phyloP scores from a whole-genome alignment of 345 rosid species.

The Viola odorata region DNA sequence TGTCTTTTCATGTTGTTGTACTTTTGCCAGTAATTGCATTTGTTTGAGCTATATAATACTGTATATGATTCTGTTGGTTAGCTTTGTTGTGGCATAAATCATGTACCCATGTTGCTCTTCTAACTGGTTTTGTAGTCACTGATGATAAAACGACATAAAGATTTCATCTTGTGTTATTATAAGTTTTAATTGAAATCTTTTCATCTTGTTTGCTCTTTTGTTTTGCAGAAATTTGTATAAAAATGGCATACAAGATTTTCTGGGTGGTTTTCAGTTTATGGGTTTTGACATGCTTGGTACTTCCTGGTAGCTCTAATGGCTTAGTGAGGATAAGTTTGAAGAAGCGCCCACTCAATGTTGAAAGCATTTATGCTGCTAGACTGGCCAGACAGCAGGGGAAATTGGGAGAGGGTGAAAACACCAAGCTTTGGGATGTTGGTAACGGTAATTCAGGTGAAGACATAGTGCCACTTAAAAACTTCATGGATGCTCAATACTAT shows the following conservation, averaged over 20 bases:
- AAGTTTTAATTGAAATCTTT: neutral
- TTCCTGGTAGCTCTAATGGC: conserved; percentile 44
- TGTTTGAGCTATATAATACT: too few relatives aligned
- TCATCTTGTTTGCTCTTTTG: neutral
- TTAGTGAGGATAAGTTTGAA: conserved; percentile 51
- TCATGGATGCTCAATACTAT: conserved; percentile 62
- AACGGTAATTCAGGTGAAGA: conserved; percentile 25
- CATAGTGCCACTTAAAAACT: conserved; percentile 58
- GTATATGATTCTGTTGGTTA: too few relatives aligned
- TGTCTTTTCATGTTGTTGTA: too few relatives aligned
- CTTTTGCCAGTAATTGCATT: too few relatives aligned
- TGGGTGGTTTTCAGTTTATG: conserved; percentile 32
- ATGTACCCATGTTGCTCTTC: too few relatives aligned
- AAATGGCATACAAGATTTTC: conserved; percentile 32
- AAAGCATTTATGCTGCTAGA: conserved; percentile 37
- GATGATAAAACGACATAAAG: too few relatives aligned
- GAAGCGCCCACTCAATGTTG: conserved; percentile 50
- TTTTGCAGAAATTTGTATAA: conserved; percentile 19
- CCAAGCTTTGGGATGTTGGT: conserved; percentile 7
- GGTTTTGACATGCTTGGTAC: conserved; percentile 35
- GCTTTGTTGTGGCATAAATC: too few relatives aligned
- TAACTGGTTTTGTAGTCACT: too few relatives aligned
- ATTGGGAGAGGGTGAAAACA: conserved; percentile 7
- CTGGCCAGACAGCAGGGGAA: conserved; percentile 24
- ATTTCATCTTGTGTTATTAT: too few relatives aligned